phyloP scores from a whole-genome alignment of 495 filamentous ascomycete species.

The Collariella sp. region DNA sequence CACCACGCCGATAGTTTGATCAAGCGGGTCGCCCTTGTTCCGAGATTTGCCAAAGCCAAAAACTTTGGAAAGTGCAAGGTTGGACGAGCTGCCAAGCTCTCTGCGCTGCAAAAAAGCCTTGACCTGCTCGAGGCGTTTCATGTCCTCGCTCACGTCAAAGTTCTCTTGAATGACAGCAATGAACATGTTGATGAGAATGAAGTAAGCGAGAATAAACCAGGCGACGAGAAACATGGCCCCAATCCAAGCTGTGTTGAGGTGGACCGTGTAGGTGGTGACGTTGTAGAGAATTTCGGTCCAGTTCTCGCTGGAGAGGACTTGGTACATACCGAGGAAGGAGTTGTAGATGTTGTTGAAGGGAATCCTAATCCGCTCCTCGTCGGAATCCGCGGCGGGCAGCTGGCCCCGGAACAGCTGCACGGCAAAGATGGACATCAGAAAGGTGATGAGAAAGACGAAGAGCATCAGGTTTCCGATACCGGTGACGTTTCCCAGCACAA shows the following conservation, averaged over 20 bases:
- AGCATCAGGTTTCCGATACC: constrained; percentile 92
- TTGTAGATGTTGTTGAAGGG: constrained; percentile 90
- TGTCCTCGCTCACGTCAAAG: constrained; percentile 98
- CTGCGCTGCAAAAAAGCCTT: constrained; percentile 87
- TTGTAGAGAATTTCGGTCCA: constrained; percentile 88
- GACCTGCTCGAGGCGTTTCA: constrained; percentile 94
- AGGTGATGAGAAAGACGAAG: constrained; percentile 93
- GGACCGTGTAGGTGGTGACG: constrained; percentile 56
- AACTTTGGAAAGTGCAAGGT: constrained; percentile 79
- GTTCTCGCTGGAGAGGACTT: constrained; percentile 93
- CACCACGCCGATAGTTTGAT: constrained; percentile 77
- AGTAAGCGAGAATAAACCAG: constrained; percentile 93
- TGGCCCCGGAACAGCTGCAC: constrained; percentile 88
- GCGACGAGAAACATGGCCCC: constrained; percentile 84
- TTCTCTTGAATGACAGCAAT: constrained; percentile 99
- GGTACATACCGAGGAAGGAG: constrained; percentile 96
- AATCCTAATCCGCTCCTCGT: constrained; percentile 50
- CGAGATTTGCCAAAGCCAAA: constrained; percentile 65
- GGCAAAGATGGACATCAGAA: constrained; percentile 87
- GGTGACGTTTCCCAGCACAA: constrained; percentile 84
- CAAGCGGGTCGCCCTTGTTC: constrained; percentile 69
- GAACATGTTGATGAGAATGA: constrained; percentile 99
- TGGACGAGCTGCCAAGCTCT: constrained; percentile 62
- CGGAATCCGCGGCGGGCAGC: constrained; percentile 51
- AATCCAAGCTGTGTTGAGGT: constrained; percentile 74